Evolutionary conservation across 2,329 filamentous ascomycete genomes (phyloP).

Genomic region (Onygenales sp.): DNA sequence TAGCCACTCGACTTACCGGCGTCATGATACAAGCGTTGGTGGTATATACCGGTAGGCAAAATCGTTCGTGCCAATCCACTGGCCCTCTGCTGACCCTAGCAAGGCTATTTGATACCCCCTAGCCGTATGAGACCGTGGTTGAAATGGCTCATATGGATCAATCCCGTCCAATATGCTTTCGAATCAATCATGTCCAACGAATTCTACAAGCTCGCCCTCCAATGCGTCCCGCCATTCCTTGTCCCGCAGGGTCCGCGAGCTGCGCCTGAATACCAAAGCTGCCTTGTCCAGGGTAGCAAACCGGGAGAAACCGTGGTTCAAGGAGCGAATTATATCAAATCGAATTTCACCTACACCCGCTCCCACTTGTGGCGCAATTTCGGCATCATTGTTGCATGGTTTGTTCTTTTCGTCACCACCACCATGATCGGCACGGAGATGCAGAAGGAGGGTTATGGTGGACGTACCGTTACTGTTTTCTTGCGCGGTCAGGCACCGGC

Average conservation of each 20-base stretch:
- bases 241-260: slow-evolving; percentile 44
- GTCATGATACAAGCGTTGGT: slow-evolving; percentile 42
- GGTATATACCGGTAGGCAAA: slow-evolving; percentile 43
- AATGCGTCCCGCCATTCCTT: slow-evolving; percentile 47
- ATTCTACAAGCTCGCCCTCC: slow-evolving; percentile 49
- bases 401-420: slow-evolving; percentile 62
- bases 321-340: slow-evolving; percentile 48
- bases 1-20: slow-evolving; percentile 41
- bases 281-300: slow-evolving; percentile 47
- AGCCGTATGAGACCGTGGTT: slow-evolving; percentile 56
- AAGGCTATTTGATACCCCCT: slow-evolving; percentile 54
- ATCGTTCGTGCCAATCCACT: neutral
- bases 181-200: slow-evolving; percentile 62
- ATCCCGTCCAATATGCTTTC: slow-evolving; percentile 61
- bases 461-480: slow-evolving; percentile 72
- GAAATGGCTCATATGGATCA: slow-evolving; percentile 54
- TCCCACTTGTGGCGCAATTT: slow-evolving; percentile 62
- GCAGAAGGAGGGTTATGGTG: slow-evolving; percentile 67
- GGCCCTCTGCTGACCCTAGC: slow-evolving; percentile 8
- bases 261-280: slow-evolving; percentile 46
- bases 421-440: slow-evolving; percentile 74
- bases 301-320: slow-evolving; percentile 44
- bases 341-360: slow-evolving; percentile 46
- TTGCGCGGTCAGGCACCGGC: slow-evolving; percentile 57
- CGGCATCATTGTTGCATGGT: slow-evolving; percentile 68